A percentile compares a stretch with the other conserved stretches of the same genome.
Conservation (phyloP, 805 yeast genomes). For the Lipomyces yamanashiensis region DNA sequence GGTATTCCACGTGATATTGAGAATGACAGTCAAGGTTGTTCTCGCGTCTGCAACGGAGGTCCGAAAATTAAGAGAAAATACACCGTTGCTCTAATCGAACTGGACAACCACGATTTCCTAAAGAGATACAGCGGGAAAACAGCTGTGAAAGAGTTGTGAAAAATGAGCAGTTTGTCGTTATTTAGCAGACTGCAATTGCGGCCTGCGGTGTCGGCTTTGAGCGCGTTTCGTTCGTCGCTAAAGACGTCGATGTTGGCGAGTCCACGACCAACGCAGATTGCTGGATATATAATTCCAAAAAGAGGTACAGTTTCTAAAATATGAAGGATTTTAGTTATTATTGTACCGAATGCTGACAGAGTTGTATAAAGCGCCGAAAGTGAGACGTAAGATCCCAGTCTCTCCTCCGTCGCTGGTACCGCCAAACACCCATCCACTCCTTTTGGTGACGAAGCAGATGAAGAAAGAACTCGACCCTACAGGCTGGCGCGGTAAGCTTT, state of each 20-base stretch:
- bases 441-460: conserved; percentile 49
- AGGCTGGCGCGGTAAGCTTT: conserved; percentile 65
- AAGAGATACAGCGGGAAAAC: too few relatives aligned
- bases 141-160: not conserved
- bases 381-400: conserved; percentile 10
- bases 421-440: conserved; percentile 45
- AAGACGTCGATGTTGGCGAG: not conserved
- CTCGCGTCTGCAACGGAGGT: too few relatives aligned
- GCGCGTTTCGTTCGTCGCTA: conserved; percentile 6
- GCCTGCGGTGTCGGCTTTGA: conserved; percentile 5
- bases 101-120: too few relatives aligned
- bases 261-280: conserved; percentile 10
- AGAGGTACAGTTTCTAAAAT: conserved; percentile 6
- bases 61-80: too few relatives aligned
- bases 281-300: conserved; percentile 20
- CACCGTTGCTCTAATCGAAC: too few relatives aligned
- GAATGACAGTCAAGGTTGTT: not conserved
- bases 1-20: not conserved
- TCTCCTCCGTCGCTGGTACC: conserved; percentile 26
- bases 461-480: conserved; percentile 65
- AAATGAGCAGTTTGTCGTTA: conserved; percentile 4
- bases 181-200: conserved; percentile 2
- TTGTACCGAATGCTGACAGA: not conserved
- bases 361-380: conserved; percentile 13
- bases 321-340: not conserved